Base-by-base conservation (phyloP, 176 grass and related monocot species). In the Oryza officinalis region DNA sequence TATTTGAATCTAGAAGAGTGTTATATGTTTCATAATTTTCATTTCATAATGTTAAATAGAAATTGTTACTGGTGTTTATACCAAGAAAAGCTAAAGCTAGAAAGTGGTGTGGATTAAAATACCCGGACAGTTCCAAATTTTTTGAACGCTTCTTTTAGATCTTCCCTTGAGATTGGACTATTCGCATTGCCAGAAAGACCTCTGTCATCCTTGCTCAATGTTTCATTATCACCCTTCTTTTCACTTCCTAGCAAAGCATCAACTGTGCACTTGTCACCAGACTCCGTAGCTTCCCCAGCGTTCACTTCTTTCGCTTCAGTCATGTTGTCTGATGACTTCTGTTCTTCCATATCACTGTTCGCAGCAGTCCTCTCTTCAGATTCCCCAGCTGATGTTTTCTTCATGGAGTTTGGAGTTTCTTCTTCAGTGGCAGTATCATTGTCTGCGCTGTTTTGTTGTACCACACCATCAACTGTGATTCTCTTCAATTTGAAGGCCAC, bases 111-210 rank as follows among this genome's bases (percentile, higher is more conserved):
- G 22, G 76, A 67, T 52, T 64, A 59, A 59, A 64, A 66, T 93
- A 97, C 94, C 94, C 88, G 88, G 67, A 97, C 61, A 77, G 59
- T 81, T 87, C 94, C 94, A 37, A 93, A 97, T 84, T 93, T 91
- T 35, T 85, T 27, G 83, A 91, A 81, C 14, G 80, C 46, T 63
- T 79, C 47, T 79, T 84, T 93, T 28, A 97, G 54, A 89, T 97
- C 94, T 75, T 97, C 91, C 47, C 94, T 91, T 14, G 87, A 88
- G 38, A 97, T 86, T 80, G 79, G 46, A 37, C 59, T 86, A 27
- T 88, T 83, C 28, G 13, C 44, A 65, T 82, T 79, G 78, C 63
- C 67, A 49, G 87, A 85, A 81, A 85, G 54, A 30, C 3, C 66
- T 31, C 57, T 76, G 63, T 17, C 74, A 66, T 74, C 72, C 27